A percentile compares a stretch with the other conserved stretches of the same genome.
Conservation (phyloP, 2,329 filamentous ascomycete species). For the Colletotrichum orchidophilum region DNA sequence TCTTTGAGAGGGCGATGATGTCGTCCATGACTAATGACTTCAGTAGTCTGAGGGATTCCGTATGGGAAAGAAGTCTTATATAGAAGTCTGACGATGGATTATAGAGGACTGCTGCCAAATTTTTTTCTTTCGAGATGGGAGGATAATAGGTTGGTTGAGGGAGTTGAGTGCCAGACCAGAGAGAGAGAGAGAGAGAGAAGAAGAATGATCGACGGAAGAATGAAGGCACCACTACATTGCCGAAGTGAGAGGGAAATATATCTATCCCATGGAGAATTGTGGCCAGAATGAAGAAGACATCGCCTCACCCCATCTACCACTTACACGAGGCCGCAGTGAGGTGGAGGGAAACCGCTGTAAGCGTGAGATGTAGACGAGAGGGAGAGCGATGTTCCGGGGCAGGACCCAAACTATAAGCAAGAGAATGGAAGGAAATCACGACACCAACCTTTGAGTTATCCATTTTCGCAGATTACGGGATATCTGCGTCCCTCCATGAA, state of each 20-base stretch:
- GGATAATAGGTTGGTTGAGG: background rate
- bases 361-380: background rate
- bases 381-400: background rate
- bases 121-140: background rate
- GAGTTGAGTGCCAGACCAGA: background rate
- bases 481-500: constrained; percentile 7
- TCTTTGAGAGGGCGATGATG: background rate
- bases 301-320: background rate
- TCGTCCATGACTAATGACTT: background rate
- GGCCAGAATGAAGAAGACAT: background rate
- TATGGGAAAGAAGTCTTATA: rapidly evolving
- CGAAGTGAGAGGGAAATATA: background rate
- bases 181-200: background rate
- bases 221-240: too few species aligned
- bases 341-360: background rate
- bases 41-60: too few species aligned
- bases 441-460: constrained; percentile 27
- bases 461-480: constrained; percentile 8
- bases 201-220: too few species aligned
- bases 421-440: background rate
- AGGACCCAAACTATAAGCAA: background rate
- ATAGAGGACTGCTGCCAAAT: background rate
- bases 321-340: background rate
- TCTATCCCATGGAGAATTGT: background rate
- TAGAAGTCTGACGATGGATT: background rate